These are phyloP conservation scores for Paradendryphiella salina DNA, from an alignment of 2,329 filamentous ascomycete species.

Conservation along the genomic window DNA sequence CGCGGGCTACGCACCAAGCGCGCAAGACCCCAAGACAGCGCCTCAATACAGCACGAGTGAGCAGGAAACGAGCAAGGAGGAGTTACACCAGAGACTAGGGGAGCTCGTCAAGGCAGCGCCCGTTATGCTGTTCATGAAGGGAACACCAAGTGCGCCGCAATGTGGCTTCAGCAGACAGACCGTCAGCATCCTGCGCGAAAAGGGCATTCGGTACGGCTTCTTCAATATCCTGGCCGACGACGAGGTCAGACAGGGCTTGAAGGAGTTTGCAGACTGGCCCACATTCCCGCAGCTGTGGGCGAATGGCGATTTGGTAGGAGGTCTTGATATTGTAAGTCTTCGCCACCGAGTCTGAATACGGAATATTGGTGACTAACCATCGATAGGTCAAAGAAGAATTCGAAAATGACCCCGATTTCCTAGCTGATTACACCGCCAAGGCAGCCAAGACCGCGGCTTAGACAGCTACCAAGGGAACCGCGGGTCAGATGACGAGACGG, in stretches of 20 bases:
- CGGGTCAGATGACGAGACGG: neutral
- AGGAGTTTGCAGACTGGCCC: slow-evolving; percentile 98
- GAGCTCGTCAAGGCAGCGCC: slow-evolving; percentile 93
- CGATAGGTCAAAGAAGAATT: slow-evolving; percentile 89
- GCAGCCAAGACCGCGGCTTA: slow-evolving; percentile 10
- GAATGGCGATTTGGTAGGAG: slow-evolving; percentile 85
- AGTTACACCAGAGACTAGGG: slow-evolving; percentile 75
- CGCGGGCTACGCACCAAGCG: slow-evolving; percentile 51
- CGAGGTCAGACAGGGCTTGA: slow-evolving; percentile 92
- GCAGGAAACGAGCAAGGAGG: slow-evolving; percentile 67
- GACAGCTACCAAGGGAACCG: neutral
- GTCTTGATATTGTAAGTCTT: slow-evolving; percentile 85
- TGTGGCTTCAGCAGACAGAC: slow-evolving; percentile 93
- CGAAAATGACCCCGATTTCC: slow-evolving; percentile 78
- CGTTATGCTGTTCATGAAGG: slow-evolving; percentile 99
- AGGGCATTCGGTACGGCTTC: slow-evolving; percentile 94
- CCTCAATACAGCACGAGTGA: slow-evolving; percentile 49
- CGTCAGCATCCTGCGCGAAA: slow-evolving; percentile 82
- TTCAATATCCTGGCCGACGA: slow-evolving; percentile 99
- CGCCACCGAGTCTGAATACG: neutral
- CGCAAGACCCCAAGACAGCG: slow-evolving; percentile 52
- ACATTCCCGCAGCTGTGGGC: slow-evolving; percentile 97
- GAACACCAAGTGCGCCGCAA: slow-evolving; percentile 82
- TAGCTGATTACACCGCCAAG: slow-evolving; percentile 68
- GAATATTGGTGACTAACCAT: slow-evolving; percentile 24